These are phyloP conservation scores for Aspergillus phoenicis DNA, from an alignment of 2,329 filamentous ascomycete genomes.

Conservation along the genomic window DNA sequence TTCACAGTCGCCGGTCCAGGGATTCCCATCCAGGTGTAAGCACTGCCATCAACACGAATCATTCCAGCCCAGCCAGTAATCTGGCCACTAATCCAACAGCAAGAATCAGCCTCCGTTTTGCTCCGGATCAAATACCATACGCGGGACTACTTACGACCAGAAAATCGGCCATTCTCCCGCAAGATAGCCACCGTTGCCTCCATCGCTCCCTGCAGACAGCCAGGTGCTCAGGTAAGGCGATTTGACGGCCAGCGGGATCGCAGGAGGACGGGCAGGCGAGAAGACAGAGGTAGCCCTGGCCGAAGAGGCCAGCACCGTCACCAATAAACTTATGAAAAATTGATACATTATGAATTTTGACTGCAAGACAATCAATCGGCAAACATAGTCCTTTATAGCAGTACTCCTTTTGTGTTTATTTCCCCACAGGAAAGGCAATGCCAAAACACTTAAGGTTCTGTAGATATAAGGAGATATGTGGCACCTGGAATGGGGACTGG, in stretches of 20 bases:
- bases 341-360: slow-evolving; percentile 33
- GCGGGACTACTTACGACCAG: slow-evolving; percentile 61
- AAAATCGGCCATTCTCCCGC: slow-evolving; percentile 70
- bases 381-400: slow-evolving; percentile 21
- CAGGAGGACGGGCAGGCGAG: slow-evolving; percentile 65
- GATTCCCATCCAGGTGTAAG: slow-evolving; percentile 70
- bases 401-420: slow-evolving; percentile 17
- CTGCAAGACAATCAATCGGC: slow-evolving; percentile 20
- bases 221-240: slow-evolving; percentile 75
- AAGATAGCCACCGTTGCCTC: slow-evolving; percentile 66
- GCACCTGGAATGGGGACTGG: slow-evolving; percentile 32
- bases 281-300: slow-evolving; percentile 56
- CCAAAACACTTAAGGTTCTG: slow-evolving; percentile 6
- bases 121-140: not conserved
- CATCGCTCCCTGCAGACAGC: slow-evolving; percentile 63
- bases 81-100: slow-evolving; percentile 49
- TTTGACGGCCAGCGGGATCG: slow-evolving; percentile 71
- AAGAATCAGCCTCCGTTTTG: slow-evolving; percentile 9
- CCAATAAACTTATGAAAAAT: slow-evolving; percentile 27
- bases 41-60: slow-evolving; percentile 66
- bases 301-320: slow-evolving; percentile 27
- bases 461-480: slow-evolving; percentile 8
- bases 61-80: slow-evolving; percentile 68
- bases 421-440: slow-evolving; percentile 5
- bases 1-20: slow-evolving; percentile 52